Evolutionary conservation across 179 eudicot genomes (phyloP), one percentile per base, ranked within the genome.

Genomic region (Heliamphora pulchella): DNA sequence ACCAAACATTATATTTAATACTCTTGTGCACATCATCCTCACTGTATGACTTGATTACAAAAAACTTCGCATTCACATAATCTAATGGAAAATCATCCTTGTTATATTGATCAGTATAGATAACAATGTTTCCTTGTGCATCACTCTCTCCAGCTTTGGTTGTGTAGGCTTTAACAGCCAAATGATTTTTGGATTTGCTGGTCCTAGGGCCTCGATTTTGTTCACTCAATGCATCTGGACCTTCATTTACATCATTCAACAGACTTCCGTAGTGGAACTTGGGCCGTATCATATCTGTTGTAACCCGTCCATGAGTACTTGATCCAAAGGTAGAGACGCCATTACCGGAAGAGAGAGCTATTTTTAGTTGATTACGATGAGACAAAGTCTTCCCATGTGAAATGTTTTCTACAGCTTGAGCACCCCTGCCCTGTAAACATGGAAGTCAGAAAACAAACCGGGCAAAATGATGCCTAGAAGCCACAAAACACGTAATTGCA

Each of bases 11-110:
- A 77, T 94, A 96, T 84, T 96, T 94, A 62, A 94, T 87, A 84
- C 99, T 94, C 83, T 96, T 96, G 79, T 96, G 99, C 82, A 96
- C 97, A 88, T 96, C 98, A 87, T 96, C 99, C 81, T 94, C 99
- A 66, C 98, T 96, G 81, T 96, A 96, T 54, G 99, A 96, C 79
- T 92, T 94, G 53, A 96, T 96, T 76, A 94, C 96, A 85, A 92
- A 94, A 80, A 96, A 96, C 84, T 90, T 94, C 41, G 91, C 97
- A 83, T 89, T 84, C 73, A 20, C 77, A 86, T 87, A 90, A 68
- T 96, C 92, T 76, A 89, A 82, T 0, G 75, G 79, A 79, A 96
- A 90, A 81, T 91, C 92, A 78, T 80, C 91, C 83, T 81, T 94
- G 88, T 96, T 94, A 84, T 89, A 96, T 79, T 86, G 82, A 72